Conservation (phyloP, 106 monocot genomes). For the Dactylorhiza incarnata region DNA sequence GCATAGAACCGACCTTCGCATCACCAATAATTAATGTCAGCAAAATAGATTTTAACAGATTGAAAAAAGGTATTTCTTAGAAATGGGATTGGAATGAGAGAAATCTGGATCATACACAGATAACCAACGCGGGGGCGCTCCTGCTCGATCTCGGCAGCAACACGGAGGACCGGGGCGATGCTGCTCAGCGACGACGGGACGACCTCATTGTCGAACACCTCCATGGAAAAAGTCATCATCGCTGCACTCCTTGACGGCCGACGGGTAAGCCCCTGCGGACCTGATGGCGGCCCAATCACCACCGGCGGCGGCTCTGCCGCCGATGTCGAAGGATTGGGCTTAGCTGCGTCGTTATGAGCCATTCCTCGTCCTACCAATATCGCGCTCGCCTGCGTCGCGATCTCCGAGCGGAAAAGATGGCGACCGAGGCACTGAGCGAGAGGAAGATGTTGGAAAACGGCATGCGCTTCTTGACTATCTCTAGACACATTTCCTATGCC, state of each 20-base stretch:
- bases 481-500: no score
- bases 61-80: neutral
- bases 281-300: constrained; percentile 19
- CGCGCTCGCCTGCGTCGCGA: constrained; percentile 19
- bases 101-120: constrained; percentile 47
- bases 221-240: constrained; percentile 80
- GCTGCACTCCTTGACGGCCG: constrained; percentile 75
- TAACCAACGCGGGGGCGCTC: constrained; percentile 93
- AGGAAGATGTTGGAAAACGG: no score
- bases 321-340: neutral
- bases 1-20: constrained; percentile 68
- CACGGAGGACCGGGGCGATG: constrained; percentile 82
- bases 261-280: constrained; percentile 54
- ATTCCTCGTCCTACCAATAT: constrained; percentile 8
- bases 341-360: constrained; percentile 3
- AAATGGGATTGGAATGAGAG: neutral
- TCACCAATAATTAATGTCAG: no score
- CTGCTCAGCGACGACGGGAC: constrained; percentile 76
- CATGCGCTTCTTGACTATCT: no score
- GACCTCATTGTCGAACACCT: constrained; percentile 98
- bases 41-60: neutral
- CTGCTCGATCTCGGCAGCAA: constrained; percentile 83
- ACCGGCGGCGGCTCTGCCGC: constrained; percentile 3
- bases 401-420: no score
- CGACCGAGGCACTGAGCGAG: no score